Base-by-base conservation (phyloP, 73 alveolate species). In the Paramecium sonneborni region DNA sequence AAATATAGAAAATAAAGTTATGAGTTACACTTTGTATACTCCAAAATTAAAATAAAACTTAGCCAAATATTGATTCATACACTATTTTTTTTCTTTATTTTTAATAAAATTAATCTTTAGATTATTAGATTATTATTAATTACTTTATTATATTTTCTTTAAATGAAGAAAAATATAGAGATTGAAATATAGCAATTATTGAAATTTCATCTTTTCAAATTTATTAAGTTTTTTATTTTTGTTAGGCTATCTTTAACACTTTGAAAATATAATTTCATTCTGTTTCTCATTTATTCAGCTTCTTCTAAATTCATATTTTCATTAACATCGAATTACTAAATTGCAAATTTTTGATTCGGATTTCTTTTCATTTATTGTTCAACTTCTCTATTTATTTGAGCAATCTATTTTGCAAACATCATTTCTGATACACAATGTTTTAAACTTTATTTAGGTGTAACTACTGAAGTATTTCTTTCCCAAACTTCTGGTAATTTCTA, bases 361-460 rank as follows among this genome's bases (percentile, higher is more conserved):
- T 79, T 79, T 41, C 90, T 38, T 46, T 46, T 79, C 74, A 79
- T 79, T 23, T 79, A 5, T 44, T 79, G 24, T 41, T 79, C 90
- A 9, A 79, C 90, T 46, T 79, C 90, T 79, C 90, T 79, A 41
- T 79, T 79, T 14, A 79, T 79, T 38, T 79, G 18, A 24, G 90
- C 55, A 12, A 79, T 79, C 12, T 79, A 26, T 39, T 46, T 39
- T 43, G 90, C 90, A 79, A 43, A 79, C 72, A 79, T 79, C 74
- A 43, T 43, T 79, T 79, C 90, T 38, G 55, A 79, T 30, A 41
- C 56, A 44, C 55, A 20, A 44, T 44, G 44, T 39, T 43, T 79
- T 39, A 24, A 21, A 8, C 74, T 37, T 34, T 79, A 37, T 20
- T 24, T 44, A n/a, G 90, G 90, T 39, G 90, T 18, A 3, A 9